phyloP scores from a whole-genome alignment of 2,329 filamentous ascomycete species.

The Fusarium chaquense region DNA sequence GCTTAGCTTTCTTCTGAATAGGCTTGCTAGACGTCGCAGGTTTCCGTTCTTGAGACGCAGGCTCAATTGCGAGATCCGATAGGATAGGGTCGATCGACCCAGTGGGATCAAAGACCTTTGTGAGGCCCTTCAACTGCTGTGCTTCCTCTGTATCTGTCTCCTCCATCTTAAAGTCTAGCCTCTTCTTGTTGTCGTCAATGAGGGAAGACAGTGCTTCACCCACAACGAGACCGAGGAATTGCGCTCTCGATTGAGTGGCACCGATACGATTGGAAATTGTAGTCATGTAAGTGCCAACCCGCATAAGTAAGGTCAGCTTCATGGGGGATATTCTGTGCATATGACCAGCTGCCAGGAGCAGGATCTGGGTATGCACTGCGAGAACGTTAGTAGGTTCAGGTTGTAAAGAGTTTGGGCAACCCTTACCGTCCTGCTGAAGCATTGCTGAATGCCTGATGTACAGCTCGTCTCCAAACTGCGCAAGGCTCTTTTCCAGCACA shows the following conservation, averaged over 20 bases:
- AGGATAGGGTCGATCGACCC: slow-evolving; percentile 68
- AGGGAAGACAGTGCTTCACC: slow-evolving; percentile 78
- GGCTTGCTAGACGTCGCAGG: slow-evolving; percentile 10
- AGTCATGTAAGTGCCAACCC: slow-evolving; percentile 79
- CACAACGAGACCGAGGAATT: slow-evolving; percentile 89
- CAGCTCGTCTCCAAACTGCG: slow-evolving; percentile 84
- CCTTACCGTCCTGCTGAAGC: slow-evolving; percentile 87
- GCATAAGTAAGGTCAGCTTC: slow-evolving; percentile 75
- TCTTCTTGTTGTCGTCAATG: slow-evolving; percentile 74
- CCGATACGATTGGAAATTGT: slow-evolving; percentile 87
- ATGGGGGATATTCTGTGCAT: slow-evolving; percentile 74
- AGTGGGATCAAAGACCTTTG: slow-evolving; percentile 70
- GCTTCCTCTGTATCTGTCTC: slow-evolving; percentile 81
- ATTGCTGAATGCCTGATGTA: slow-evolving; percentile 88
- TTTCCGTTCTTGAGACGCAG: slow-evolving; percentile 8
- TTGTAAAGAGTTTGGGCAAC: too few species aligned
- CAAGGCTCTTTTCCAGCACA: slow-evolving; percentile 75
- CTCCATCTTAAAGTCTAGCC: slow-evolving; percentile 85
- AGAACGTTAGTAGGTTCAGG: slow-evolving; percentile 39
- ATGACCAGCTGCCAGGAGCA: slow-evolving; percentile 83
- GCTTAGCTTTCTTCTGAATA: slow-evolving; percentile 43
- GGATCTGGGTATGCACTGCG: slow-evolving; percentile 79
- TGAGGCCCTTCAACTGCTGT: slow-evolving; percentile 77
- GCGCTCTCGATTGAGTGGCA: slow-evolving; percentile 77
- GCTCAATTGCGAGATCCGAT: slow-evolving; percentile 17